A percentile compares a stretch with the other conserved stretches of the same genome.
Conservation (phyloP, 2,329 filamentous ascomycete species). For the Aspergillus eucalypticola region DNA sequence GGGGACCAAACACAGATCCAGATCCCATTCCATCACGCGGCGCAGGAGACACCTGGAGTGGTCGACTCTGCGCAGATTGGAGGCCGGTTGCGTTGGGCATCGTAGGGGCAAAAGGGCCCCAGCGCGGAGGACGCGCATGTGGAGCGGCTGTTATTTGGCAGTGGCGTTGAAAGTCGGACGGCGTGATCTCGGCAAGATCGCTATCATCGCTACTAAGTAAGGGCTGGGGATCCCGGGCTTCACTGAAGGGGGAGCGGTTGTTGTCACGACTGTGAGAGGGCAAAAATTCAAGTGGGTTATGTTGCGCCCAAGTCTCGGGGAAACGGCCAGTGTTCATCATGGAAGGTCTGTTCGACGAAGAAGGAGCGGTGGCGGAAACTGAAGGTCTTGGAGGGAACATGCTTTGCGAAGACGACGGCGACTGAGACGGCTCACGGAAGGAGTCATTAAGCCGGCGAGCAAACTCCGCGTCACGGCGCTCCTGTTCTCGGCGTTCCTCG, state of each 20-base stretch:
- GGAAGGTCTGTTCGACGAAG: background rate
- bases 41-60: background rate
- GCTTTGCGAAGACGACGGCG: conserved; percentile 9
- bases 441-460: conserved; percentile 40
- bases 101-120: background rate
- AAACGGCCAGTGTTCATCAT: background rate
- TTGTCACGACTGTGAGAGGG: background rate
- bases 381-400: background rate
- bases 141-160: background rate
- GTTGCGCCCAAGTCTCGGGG: background rate
- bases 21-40: conserved; percentile 7
- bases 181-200: conserved; percentile 36
- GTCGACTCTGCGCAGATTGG: background rate
- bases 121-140: background rate
- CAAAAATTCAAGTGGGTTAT: background rate
- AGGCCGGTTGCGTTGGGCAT: background rate
- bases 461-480: conserved; percentile 40
- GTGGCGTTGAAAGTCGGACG: conserved; percentile 21
- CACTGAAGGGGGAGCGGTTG: background rate
- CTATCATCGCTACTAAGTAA: conserved; percentile 30
- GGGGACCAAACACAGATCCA: conserved; percentile 16
- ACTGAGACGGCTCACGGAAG: conserved; percentile 17
- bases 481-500: conserved; percentile 33
- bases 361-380: background rate
- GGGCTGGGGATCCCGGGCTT: background rate